Evolutionary conservation across 768 basidiomycete genomes (phyloP), one percentile per base, ranked within the genome.

Genomic region (Termitomyces sp.): DNA sequence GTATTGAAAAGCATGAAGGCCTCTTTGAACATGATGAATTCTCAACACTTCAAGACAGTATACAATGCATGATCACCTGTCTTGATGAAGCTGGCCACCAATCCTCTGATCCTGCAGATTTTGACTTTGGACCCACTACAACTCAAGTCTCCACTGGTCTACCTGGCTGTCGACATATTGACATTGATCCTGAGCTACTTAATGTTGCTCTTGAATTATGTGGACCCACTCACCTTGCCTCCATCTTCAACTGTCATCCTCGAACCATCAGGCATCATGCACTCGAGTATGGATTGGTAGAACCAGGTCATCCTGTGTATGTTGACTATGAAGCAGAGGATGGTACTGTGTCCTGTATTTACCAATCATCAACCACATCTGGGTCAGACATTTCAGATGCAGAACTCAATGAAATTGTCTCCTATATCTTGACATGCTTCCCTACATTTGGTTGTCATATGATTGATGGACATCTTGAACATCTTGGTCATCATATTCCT

Each of bases 381-480:
- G 19, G 14, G 4, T 57, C 49, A 5, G 37, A 40, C 5, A 29
- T 52, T 6, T 31, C 48, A 4, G 43, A 57, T 17, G 12, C 25
- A n/a, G 47, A 52, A 29, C 35, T 57, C 3, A 34, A 57, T 38
- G n/a, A 40, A n/a, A 42, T 42, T 3, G n/a, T 52, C 3, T 25
- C 16, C 0, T 40, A 42, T 25, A 52, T 52, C 9, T n/a, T 52
- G 5, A 21, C 21, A 9, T 35, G 17, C 16, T 52, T 52, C 6
- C 17, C 38, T 1, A 38, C 25, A 0, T 51, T 51, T 41, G 37
- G 25, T 4, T 7, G 8, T 21, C 16, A n/a, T 16, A 68, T 67
- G 56, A 52, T 68, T 10, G 49, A 64, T 59, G 64, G 67, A 4
- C 61, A 64, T 58, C 58, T 67, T 1, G 43, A 56, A 6, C 41